phyloP scores from a whole-genome alignment of 495 filamentous ascomycete species.

The Sporormia fimetaria region DNA sequence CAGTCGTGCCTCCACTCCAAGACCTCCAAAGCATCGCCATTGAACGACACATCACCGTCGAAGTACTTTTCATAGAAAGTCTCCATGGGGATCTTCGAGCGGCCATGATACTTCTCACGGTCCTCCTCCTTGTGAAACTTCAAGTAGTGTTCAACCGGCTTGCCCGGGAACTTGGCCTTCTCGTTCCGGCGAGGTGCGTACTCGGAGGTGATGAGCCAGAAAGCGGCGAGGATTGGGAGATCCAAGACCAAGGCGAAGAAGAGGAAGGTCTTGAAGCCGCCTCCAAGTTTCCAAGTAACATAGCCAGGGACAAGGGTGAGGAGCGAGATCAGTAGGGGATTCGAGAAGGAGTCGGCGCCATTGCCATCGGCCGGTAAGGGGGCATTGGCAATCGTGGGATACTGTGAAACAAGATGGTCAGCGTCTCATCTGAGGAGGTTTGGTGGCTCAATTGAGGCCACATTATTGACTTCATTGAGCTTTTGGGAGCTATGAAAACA shows the following conservation, averaged over 20 bases:
- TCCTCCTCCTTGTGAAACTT: slow-evolving; percentile 69
- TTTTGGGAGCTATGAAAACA: not conserved
- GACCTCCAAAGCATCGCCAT: slow-evolving; percentile 67
- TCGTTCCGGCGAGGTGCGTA: slow-evolving; percentile 65
- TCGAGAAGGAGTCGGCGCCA: slow-evolving; percentile 60
- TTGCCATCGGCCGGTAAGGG: slow-evolving; percentile 68
- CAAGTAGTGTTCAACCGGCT: slow-evolving; percentile 73
- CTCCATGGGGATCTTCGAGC: slow-evolving; percentile 72
- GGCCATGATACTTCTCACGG: slow-evolving; percentile 58
- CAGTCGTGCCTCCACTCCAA: slow-evolving; percentile 81
- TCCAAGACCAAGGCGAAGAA: slow-evolving; percentile 56
- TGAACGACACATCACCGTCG: slow-evolving; percentile 74
- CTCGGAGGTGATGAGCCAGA: slow-evolving; percentile 57
- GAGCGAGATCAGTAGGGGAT: slow-evolving; percentile 46
- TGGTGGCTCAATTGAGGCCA: not conserved
- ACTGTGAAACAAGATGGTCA: slow-evolving; percentile 38
- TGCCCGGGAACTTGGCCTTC: slow-evolving; percentile 64
- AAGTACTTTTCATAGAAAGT: slow-evolving; percentile 89
- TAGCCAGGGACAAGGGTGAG: slow-evolving; percentile 53
- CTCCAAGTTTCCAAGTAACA: slow-evolving; percentile 55
- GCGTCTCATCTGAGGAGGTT: slow-evolving; percentile 1
- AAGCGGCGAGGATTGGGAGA: slow-evolving; percentile 56
- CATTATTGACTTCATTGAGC: slow-evolving; percentile 11
- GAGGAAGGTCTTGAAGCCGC: slow-evolving; percentile 58
- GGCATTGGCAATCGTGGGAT: slow-evolving; percentile 65